Base-by-base conservation (phyloP, 371 early-diverging fungal genomes). In the Apophysomyces variabilis region DNA sequence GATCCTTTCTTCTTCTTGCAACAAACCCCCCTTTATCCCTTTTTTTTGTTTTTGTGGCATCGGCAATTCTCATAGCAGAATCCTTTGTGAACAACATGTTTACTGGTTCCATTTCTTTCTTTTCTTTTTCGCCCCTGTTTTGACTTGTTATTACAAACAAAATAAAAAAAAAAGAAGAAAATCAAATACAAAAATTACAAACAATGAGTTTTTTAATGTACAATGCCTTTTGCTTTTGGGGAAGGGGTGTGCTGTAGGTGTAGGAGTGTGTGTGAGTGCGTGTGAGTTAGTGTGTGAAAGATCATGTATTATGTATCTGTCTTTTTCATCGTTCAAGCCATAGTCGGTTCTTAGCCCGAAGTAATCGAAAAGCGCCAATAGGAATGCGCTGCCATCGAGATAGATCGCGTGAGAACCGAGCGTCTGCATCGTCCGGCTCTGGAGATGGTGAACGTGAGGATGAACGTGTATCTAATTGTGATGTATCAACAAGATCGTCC, bases 361-460 rank as follows among this genome's bases (percentile, higher is more conserved):
- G 76, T 58, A 76, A 65, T 44, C 87, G 77, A 66, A 85, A 87
- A 7, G 86, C 85, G 54, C 87, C 84, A 57, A 87, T 87, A 9
- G 87, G 87, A 9, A 85, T 83, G 35, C 85, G 82, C 45, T 87
- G 80, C 87, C 87, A 87, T 36, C 86, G 84, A 64, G 81, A 78
- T 46, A 87, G 58, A 38, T 87, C 87, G 68, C 80, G 77, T 7
- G 79, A 75, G 41, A 78, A 73, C 16, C 78, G 71, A 59, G 77
- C 72, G 38, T 78, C 77, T 56, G 68, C 69, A 35, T 69, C 71
- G n/a, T 75, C 80, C 4, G 71, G 62, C 16, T 78, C 80, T 13
- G 84, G 85, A 8, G 85, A 84, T 1, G 85, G 85, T 1, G 85
- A 85, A 9, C 80, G 73, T 1, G 86, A 83, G 0, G 83, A 75